Evolutionary conservation across 2,329 filamentous ascomycete genomes (phyloP), one percentile per base, ranked within the genome.

Genomic region (Trichoderma semiorbis): DNA sequence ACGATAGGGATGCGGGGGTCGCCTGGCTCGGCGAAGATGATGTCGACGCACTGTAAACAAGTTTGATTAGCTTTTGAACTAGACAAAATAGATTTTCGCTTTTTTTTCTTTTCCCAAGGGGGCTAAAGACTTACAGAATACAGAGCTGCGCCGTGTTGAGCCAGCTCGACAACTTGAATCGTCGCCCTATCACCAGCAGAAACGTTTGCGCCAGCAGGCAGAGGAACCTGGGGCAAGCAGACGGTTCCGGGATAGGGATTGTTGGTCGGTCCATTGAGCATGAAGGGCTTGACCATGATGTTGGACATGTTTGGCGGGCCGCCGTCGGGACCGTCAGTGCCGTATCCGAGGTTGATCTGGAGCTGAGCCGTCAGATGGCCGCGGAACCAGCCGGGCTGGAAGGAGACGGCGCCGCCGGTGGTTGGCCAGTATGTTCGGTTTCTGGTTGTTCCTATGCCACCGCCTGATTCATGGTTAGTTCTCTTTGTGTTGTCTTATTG

Each of bases 301-400:
- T 92, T 89, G 74, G 93, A 97, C 91, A 97, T 97, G 85, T 98
- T 98, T 7, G 83, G 81, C 0, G 96, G 95, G 8, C 92, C 89
- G 72, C 81, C 78, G 73, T 87, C 85, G 18, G 89, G 89, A 0
- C 88, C 89, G 11, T 87, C 85, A 39, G 87, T 93, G 75, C 93
- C 94, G 75, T 95, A 90, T 75, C 96, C 96, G 70, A 98, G 86
- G 84, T 98, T 98, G 83, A 98, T 85, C 83, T 97, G 97, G 79
- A 97, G 87, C 77, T 94, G 89, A 21, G 94, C 95, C 7, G 89
- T 91, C 43, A 88, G 81, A 81, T 98, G 96, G 74, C 96, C 96
- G 72, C 91, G 90, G 85, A 98, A 98, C 96, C 96, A 98, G 78
- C 95, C 96, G 0, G 96, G 96, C 79, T 98, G 95, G 77, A 98